Percentiles rank a stretch among this genome's conserved stretches.
These are phyloP conservation scores for Akanthomyces uredinophilus DNA, from an alignment of 2,329 filamentous ascomycete species.

Conservation along the genomic window DNA sequence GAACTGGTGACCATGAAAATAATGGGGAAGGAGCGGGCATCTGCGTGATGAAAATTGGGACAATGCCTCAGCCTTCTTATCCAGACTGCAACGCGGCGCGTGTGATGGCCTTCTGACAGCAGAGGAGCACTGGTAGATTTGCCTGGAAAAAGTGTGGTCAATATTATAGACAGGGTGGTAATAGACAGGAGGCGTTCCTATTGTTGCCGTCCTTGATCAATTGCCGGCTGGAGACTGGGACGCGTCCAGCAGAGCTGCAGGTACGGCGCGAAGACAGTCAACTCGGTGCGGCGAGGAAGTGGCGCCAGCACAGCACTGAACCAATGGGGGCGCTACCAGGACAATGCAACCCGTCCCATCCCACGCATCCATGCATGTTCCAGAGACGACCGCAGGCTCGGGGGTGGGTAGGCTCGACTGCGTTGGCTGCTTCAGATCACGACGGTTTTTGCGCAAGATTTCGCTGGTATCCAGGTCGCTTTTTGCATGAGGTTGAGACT, in stretches of 20 bases:
- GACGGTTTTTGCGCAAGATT: not conserved
- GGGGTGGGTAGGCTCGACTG: not conserved
- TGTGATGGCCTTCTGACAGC: not conserved
- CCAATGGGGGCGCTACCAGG: not conserved
- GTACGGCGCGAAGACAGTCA: not conserved
- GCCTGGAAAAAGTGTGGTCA: not conserved
- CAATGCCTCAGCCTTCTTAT: not conserved
- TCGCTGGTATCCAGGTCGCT: not conserved
- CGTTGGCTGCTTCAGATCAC: not conserved
- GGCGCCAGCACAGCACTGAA: not conserved
- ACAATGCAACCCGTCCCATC: constrained; percentile 1
- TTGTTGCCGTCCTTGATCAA: not conserved
- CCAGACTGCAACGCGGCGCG: not conserved
- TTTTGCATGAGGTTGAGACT: not conserved
- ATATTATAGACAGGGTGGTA: not conserved
- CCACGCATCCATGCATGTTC: no score
- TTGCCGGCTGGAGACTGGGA: not conserved
- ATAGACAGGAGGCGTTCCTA: not conserved
- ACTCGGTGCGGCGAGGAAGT: not conserved
- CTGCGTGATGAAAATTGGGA: constrained; percentile 1
- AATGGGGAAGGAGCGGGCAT: not conserved
- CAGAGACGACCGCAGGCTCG: not conserved
- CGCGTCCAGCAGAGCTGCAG: not conserved
- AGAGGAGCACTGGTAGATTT: not conserved
- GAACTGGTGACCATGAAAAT: not conserved